A percentile compares a stretch with the other conserved stretches of the same genome.
These are phyloP conservation scores for Prunus mume DNA, from an alignment of 306 rosid genomes.

Conservation along the genomic window DNA sequence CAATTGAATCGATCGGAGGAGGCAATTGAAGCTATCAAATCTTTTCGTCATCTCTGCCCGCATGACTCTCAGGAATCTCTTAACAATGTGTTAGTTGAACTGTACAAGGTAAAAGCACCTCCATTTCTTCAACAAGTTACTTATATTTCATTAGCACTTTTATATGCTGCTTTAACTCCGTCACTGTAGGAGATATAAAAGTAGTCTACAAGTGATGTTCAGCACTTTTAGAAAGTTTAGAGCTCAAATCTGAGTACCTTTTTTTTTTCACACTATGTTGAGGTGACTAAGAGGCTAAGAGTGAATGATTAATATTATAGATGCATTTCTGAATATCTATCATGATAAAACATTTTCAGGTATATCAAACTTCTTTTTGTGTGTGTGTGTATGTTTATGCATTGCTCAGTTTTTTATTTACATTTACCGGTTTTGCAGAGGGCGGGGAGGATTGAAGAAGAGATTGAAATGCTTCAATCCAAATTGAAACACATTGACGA, in stretches of 20 bases:
- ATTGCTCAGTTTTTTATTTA: background rate
- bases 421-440: slow-evolving; percentile 43
- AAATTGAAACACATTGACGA: slow-evolving; percentile 81
- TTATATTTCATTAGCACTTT: background rate
- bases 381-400: background rate
- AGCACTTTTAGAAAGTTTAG: background rate
- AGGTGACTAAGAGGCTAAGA: background rate
- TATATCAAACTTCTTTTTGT: background rate
- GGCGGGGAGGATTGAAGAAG: slow-evolving; percentile 87
- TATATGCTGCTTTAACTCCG: background rate
- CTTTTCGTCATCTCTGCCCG: slow-evolving; percentile 88
- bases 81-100: slow-evolving; percentile 78
- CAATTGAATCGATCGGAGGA: slow-evolving; percentile 82
- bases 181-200: background rate
- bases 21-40: slow-evolving; percentile 86
- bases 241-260: background rate
- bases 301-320: too few relatives aligned
- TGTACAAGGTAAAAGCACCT: slow-evolving; percentile 63
- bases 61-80: slow-evolving; percentile 83
- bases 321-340: background rate
- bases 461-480: slow-evolving; percentile 76
- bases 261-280: background rate
- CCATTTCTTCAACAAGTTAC: background rate
- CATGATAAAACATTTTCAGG: background rate
- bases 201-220: background rate